These are phyloP conservation scores for Lasiodiplodia theobromae DNA, from an alignment of 2,329 filamentous ascomycete genomes.

Conservation along the genomic window DNA sequence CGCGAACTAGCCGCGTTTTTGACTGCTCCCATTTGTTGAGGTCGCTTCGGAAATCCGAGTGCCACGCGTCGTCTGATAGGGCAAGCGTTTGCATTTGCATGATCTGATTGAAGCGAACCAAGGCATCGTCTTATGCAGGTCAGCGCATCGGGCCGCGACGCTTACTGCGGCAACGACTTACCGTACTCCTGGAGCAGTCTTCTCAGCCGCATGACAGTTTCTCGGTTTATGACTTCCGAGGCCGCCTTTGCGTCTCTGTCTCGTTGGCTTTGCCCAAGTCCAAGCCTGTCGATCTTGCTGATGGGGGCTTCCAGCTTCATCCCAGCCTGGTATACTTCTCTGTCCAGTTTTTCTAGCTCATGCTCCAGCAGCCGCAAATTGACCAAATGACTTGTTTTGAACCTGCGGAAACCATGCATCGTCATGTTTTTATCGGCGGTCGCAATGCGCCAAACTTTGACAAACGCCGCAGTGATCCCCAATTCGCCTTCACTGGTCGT, in stretches of 20 bases:
- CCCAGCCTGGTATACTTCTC: neutral
- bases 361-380: neutral
- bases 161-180: neutral
- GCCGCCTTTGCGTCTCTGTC: neutral
- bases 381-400: neutral
- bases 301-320: neutral
- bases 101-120: neutral
- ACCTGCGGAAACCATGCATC: neutral
- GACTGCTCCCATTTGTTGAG: neutral
- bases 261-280: neutral
- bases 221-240: neutral
- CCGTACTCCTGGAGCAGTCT: neutral
- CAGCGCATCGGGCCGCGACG: neutral
- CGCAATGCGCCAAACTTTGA: neutral
- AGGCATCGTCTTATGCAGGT: neutral
- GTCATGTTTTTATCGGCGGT: neutral
- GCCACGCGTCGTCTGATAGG: neutral
- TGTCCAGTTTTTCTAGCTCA: neutral
- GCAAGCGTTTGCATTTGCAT: neutral
- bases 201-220: neutral
- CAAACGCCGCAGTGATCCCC: neutral
- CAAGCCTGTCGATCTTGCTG: neutral
- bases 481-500: no score
- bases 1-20: neutral
- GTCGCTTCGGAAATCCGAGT: neutral